Evolutionary conservation across 163 green algal genomes (phyloP).

Genomic region (Scenedesmus sp.): DNA sequence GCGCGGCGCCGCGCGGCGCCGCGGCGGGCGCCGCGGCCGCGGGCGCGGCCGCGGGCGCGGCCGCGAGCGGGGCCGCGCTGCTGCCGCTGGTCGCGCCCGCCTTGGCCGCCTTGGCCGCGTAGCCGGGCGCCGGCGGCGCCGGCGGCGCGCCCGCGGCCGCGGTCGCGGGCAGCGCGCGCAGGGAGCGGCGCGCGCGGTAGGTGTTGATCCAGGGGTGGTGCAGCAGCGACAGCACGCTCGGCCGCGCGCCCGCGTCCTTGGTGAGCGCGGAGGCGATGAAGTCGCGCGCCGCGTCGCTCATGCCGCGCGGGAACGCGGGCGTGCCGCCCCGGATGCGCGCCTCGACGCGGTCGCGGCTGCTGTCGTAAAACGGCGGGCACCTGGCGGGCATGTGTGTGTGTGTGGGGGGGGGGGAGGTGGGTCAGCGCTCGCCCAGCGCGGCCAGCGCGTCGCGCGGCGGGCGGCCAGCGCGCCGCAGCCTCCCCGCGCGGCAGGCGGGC

Average conservation of each 20-base stretch:
- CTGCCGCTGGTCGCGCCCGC: neutral
- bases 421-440: no score
- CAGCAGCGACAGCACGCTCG: conserved; percentile 60
- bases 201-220: conserved; percentile 63
- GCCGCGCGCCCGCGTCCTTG: conserved; percentile 54
- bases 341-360: conserved; percentile 21
- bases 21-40: neutral
- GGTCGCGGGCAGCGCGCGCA: conserved; percentile 5
- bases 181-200: conserved; percentile 40
- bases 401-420: no score
- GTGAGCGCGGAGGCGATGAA: conserved; percentile 57
- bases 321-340: conserved; percentile 12
- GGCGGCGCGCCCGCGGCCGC: neutral
- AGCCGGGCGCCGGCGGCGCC: neutral
- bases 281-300: conserved; percentile 49
- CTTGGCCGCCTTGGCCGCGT: neutral
- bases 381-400: neutral
- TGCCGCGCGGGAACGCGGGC: conserved; percentile 46
- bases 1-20: no score
- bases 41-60: neutral
- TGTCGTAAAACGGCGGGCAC: conserved; percentile 46
- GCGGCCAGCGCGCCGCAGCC: no score
- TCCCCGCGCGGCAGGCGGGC: no score
- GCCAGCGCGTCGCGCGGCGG: no score
- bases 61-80: neutral